Evolutionary conservation across 139 green algal genomes (phyloP).

Genomic region (Chlorella sp.): DNA sequence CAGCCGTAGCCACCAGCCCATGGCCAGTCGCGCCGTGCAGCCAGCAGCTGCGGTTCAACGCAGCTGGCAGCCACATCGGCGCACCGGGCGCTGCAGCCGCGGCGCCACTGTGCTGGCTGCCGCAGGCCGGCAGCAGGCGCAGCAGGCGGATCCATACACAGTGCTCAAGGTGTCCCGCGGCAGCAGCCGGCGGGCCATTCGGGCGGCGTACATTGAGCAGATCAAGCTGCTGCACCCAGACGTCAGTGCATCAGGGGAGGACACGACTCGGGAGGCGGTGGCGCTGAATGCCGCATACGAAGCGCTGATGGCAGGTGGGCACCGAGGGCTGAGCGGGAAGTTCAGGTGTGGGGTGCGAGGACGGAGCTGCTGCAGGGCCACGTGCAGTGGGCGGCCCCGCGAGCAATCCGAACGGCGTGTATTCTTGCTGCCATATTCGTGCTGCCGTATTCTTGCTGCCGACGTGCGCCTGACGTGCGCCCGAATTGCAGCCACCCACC

Average conservation of each 20-base stretch:
- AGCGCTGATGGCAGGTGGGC: slow-evolving; percentile 17
- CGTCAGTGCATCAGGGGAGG: slow-evolving; percentile 42
- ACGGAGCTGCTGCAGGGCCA: background rate
- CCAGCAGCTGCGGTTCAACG: background rate
- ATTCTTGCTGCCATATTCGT: no score
- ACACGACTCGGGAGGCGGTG: slow-evolving; percentile 48
- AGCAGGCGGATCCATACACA: slow-evolving; percentile 23
- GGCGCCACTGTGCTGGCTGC: background rate
- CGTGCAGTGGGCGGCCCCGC: background rate
- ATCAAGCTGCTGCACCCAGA: slow-evolving; percentile 70
- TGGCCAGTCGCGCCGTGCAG: background rate
- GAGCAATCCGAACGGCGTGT: no score
- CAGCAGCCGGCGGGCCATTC: slow-evolving; percentile 37
- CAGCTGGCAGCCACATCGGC: background rate
- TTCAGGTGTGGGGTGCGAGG: background rate
- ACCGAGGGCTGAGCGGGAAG: background rate
- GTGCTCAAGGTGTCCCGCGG: slow-evolving; percentile 35
- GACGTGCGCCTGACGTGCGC: no score
- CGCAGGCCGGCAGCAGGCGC: background rate
- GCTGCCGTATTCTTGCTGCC: no score
- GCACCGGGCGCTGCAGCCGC: background rate
- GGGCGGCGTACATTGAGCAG: slow-evolving; percentile 53
- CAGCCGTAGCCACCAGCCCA: background rate
- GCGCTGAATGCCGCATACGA: slow-evolving; percentile 57
- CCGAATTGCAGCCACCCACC: no score